These are phyloP conservation scores for Barnettozyma sucrosica DNA, from an alignment of 805 yeast species.

Conservation along the genomic window DNA sequence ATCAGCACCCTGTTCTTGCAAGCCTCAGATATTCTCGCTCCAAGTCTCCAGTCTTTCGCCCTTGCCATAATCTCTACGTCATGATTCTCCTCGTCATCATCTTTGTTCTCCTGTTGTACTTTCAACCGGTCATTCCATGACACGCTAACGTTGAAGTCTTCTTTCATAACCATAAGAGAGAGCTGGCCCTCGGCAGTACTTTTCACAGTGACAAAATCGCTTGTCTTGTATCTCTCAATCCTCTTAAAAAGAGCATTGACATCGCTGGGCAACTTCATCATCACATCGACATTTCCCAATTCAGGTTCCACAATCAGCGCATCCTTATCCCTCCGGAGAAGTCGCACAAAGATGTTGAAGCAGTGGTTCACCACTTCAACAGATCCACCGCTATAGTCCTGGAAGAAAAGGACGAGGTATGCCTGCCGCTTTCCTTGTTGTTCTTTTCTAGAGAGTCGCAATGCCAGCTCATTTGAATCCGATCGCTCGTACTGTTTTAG, in stretches of 20 bases:
- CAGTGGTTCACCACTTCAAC: constrained; percentile 52
- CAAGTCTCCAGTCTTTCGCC: constrained; percentile 63
- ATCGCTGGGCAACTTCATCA: constrained; percentile 44
- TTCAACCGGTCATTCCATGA: constrained; percentile 54
- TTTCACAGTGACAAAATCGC: constrained; percentile 44
- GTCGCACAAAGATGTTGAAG: constrained; percentile 64
- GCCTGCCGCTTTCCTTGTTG: constrained; percentile 37
- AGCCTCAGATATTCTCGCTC: constrained; percentile 52
- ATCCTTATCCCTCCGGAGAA: constrained; percentile 50
- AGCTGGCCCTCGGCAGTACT: constrained; percentile 46
- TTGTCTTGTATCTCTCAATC: constrained; percentile 56
- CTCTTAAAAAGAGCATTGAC: constrained; percentile 51
- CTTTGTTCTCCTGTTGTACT: constrained; percentile 27
- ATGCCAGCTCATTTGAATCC: constrained; percentile 42
- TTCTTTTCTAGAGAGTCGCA: constrained; percentile 40
- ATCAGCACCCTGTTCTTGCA: constrained; percentile 58
- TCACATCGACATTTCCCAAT: constrained; percentile 45
- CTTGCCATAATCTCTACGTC: constrained; percentile 45
- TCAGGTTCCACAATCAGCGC: constrained; percentile 58
- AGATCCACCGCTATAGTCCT: constrained; percentile 34
- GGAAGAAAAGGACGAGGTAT: constrained; percentile 48
- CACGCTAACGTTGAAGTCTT: constrained; percentile 44
- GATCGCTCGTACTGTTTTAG: constrained; percentile 51
- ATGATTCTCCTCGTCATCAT: constrained; percentile 22
- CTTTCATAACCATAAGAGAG: constrained; percentile 49